phyloP scores from a whole-genome alignment of 495 filamentous ascomycete species.

The Penicillium subrubescens region DNA sequence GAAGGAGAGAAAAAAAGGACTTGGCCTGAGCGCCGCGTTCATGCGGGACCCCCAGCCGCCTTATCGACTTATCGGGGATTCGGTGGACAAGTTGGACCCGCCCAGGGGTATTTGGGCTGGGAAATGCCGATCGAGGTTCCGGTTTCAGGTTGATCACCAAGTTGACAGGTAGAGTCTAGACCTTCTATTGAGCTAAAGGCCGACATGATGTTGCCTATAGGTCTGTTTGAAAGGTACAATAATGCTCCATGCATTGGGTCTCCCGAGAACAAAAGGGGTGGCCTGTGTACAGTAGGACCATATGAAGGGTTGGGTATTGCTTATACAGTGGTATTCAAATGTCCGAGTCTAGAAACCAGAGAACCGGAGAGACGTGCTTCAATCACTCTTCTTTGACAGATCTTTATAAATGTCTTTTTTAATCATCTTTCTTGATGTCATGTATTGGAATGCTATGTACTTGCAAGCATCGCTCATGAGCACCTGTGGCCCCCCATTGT shows the following conservation, averaged over 20 bases:
- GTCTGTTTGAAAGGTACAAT: neutral
- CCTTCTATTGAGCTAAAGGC: neutral
- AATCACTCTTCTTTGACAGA: too few relatives aligned
- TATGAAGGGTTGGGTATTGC: too few relatives aligned
- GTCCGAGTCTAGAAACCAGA: too few relatives aligned
- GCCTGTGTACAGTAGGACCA: too few relatives aligned
- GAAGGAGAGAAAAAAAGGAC: conserved; percentile 22
- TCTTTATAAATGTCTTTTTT: too few relatives aligned
- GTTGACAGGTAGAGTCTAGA: neutral
- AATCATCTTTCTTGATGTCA: too few relatives aligned
- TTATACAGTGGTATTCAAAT: too few relatives aligned
- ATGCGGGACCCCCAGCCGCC: conserved; percentile 28
- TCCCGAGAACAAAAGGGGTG: too few relatives aligned
- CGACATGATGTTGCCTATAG: neutral
- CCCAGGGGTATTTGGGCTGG: conserved; percentile 8
- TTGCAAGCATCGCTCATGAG: too few relatives aligned
- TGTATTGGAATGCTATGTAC: too few relatives aligned
- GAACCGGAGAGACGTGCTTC: too few relatives aligned
- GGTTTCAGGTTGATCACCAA: neutral
- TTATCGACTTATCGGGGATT: conserved; percentile 9
- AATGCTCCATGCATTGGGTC: neutral
- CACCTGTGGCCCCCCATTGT: too few relatives aligned
- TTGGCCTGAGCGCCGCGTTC: conserved; percentile 26
- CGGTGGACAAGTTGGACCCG: conserved; percentile 10
- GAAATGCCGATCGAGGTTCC: conserved; percentile 13